A percentile compares a stretch with the other conserved stretches of the same genome.
Evolutionary conservation across 495 filamentous ascomycete genomes (phyloP).

Genomic region (Aspergillus wentii): DNA sequence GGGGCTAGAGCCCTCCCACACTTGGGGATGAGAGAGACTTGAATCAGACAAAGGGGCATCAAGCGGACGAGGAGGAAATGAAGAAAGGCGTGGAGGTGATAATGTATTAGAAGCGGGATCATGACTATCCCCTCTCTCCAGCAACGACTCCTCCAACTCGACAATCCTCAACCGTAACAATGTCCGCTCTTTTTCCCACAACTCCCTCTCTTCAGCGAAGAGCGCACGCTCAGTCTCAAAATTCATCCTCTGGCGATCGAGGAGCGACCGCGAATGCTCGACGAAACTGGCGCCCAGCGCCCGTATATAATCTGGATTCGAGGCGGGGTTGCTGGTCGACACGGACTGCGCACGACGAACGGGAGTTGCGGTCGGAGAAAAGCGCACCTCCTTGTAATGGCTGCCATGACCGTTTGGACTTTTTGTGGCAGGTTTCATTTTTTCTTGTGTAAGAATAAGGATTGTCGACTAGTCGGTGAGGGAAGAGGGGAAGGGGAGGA

Average conservation of each 20-base stretch:
- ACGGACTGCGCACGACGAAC: slow-evolving; percentile 37
- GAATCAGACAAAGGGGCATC: too few relatives aligned
- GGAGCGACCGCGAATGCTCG: slow-evolving; percentile 35
- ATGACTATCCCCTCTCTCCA: slow-evolving; percentile 8
- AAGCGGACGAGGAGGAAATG: too few relatives aligned
- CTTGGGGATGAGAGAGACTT: slow-evolving; percentile 23
- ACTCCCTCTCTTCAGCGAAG: slow-evolving; percentile 33
- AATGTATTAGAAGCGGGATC: too few relatives aligned
- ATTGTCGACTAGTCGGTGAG: slow-evolving; percentile 4
- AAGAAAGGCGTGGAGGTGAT: too few relatives aligned
- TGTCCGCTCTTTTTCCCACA: slow-evolving; percentile 40
- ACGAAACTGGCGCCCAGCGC: slow-evolving; percentile 20
- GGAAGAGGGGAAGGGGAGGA: slow-evolving; percentile 3
- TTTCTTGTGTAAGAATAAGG: slow-evolving; percentile 4
- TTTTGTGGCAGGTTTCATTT: slow-evolving; percentile 27
- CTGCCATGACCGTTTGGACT: slow-evolving; percentile 34
- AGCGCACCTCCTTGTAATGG: slow-evolving; percentile 45
- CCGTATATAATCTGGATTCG: slow-evolving; percentile 11
- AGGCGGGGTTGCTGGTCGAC: slow-evolving; percentile 25
- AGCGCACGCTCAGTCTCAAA: slow-evolving; percentile 35
- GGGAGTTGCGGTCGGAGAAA: slow-evolving; percentile 39
- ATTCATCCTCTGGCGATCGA: slow-evolving; percentile 34
- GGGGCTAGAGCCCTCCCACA: slow-evolving; percentile 42
- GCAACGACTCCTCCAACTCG: slow-evolving; percentile 32
- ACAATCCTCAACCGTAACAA: slow-evolving; percentile 32